phyloP scores from a whole-genome alignment of 768 basidiomycete genomes.

The Rickenella mellea region DNA sequence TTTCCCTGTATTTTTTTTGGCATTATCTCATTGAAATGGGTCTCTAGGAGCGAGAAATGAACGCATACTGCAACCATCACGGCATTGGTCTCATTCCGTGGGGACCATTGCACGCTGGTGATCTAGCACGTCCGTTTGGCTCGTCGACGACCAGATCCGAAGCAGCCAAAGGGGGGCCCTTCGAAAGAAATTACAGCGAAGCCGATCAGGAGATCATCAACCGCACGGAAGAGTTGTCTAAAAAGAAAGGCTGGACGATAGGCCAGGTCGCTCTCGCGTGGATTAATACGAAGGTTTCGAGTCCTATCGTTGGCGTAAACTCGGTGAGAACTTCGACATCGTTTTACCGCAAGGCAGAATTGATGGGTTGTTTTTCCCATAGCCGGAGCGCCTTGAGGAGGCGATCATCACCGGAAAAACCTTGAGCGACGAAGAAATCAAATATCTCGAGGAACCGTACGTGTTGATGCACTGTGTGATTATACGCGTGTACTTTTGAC shows the following conservation, averaged over 20 bases:
- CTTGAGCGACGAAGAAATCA: constrained; percentile 20
- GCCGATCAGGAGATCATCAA: constrained; percentile 26
- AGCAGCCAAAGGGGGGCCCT: constrained; percentile 11
- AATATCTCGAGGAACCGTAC: constrained; percentile 21
- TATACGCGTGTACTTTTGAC: no score
- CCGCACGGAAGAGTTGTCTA: constrained; percentile 31
- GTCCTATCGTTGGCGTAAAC: constrained; percentile 34
- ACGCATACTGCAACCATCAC: constrained; percentile 33
- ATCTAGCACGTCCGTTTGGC: constrained; percentile 27
- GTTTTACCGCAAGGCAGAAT: no score
- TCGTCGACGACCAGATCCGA: constrained; percentile 14
- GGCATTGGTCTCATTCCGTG: constrained; percentile 48
- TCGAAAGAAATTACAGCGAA: constrained; percentile 17
- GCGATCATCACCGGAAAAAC: constrained; percentile 16
- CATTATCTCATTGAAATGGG: background rate
- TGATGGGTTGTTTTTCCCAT: background rate
- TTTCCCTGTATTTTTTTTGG: background rate
- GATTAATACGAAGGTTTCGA: constrained; percentile 28
- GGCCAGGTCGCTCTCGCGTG: constrained; percentile 36
- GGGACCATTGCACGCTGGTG: constrained; percentile 31
- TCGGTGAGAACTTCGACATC: constrained; percentile 11
- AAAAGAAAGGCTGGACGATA: constrained; percentile 31
- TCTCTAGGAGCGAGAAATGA: constrained; percentile 34
- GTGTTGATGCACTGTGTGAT: background rate
- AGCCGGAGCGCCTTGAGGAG: constrained; percentile 16